Evolutionary conservation across 306 rosid species (phyloP).

Genomic region (Geum urbanum): DNA sequence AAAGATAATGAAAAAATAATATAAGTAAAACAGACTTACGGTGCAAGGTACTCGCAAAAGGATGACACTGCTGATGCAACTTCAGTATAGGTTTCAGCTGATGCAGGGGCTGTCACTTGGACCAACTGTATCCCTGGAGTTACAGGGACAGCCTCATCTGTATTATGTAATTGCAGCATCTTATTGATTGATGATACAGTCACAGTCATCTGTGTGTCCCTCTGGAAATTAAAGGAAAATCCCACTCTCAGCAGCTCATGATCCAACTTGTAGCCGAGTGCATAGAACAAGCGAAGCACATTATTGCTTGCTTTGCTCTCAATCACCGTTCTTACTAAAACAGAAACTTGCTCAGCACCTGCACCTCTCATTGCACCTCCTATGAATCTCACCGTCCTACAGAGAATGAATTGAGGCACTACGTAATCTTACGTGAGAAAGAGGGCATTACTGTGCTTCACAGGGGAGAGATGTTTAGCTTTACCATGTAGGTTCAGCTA

Average conservation of each 20-base stretch:
- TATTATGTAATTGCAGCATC: constrained; percentile 84
- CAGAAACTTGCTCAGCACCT: constrained; percentile 92
- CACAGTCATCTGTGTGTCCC: constrained; percentile 71
- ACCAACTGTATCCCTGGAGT: constrained; percentile 92
- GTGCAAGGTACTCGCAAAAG: constrained; percentile 96
- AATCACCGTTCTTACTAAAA: constrained; percentile 76
- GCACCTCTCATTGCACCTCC: constrained; percentile 98
- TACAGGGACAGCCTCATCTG: constrained; percentile 83
- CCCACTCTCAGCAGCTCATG: constrained; percentile 84
- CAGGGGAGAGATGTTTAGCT: constrained; percentile 8
- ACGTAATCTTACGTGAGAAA: neutral
- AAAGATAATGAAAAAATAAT: neutral
- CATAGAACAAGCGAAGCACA: constrained; percentile 72
- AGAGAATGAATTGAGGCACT: neutral
- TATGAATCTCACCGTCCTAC: constrained; percentile 76
- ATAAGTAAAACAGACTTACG: constrained; percentile 48
- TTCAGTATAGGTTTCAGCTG: constrained; percentile 70
- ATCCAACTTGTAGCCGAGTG: constrained; percentile 89
- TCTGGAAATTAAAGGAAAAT: constrained; percentile 64
- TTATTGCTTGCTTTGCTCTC: constrained; percentile 91
- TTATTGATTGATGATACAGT: constrained; percentile 79
- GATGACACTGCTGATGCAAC: constrained; percentile 68
- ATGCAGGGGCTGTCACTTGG: constrained; percentile 93
- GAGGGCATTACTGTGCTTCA: neutral
- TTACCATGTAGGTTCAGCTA: constrained; percentile 79